Evolutionary conservation across 2,329 filamentous ascomycete genomes (phyloP).

Genomic region (Cadophora luteo-olivacea): DNA sequence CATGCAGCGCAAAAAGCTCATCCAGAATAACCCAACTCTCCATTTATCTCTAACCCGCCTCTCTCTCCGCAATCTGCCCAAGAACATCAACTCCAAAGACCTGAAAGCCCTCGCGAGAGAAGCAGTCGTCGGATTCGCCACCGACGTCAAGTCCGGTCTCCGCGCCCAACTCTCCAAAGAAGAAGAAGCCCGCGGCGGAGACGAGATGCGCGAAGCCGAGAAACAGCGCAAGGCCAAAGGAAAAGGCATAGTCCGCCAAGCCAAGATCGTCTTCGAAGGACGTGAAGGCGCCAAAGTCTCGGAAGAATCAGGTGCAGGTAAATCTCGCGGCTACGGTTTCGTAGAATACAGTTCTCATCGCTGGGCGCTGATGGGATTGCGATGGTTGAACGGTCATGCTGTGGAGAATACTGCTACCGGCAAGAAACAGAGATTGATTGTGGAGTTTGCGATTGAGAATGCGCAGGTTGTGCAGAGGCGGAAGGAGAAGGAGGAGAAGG

Average conservation of each 20-base stretch:
- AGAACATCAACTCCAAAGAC: conserved; percentile 81
- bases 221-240: conserved; percentile 79
- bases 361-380: conserved; percentile 90
- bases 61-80: conserved; percentile 89
- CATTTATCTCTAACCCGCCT: conserved; percentile 90
- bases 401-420: conserved; percentile 65
- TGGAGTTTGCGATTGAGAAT: conserved; percentile 98
- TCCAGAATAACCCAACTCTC: conserved; percentile 88
- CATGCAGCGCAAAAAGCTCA: conserved; percentile 86
- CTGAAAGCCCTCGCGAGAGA: conserved; percentile 90
- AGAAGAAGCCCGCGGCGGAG: conserved; percentile 80
- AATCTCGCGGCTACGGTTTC: conserved; percentile 94
- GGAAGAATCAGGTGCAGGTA: conserved; percentile 78
- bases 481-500: conserved; percentile 65
- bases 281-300: conserved; percentile 82
- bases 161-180: conserved; percentile 87
- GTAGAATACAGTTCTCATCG: conserved; percentile 95
- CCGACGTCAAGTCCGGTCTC: conserved; percentile 80
- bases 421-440: conserved; percentile 87
- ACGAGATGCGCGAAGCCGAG: conserved; percentile 82
- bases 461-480: conserved; percentile 90
- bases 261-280: conserved; percentile 94
- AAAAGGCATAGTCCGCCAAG: conserved; percentile 87
- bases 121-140: conserved; percentile 93
- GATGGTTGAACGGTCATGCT: conserved; percentile 86